Percentiles rank a stretch among this genome's conserved stretches.
phyloP scores from a whole-genome alignment of 345 rosid species.

The Laguncularia racemosa region DNA sequence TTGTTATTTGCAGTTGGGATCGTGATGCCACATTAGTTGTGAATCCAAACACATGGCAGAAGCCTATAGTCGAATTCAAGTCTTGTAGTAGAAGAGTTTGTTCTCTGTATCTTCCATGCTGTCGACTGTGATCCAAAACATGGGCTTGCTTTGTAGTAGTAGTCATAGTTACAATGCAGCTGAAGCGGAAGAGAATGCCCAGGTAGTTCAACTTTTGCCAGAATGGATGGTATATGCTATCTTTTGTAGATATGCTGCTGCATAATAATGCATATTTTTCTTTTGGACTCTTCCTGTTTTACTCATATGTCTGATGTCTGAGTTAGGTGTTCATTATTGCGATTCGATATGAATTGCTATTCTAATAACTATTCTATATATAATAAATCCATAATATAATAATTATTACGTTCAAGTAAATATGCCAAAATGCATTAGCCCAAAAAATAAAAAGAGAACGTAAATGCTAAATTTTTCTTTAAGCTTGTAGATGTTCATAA shows the following conservation, averaged over 20 bases:
- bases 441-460: no score
- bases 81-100: conserved; percentile 16
- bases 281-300: neutral
- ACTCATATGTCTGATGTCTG: neutral
- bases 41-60: neutral
- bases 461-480: no score
- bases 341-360: no score
- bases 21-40: no score
- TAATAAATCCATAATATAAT: no score
- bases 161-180: conserved; percentile 47
- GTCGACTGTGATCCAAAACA: conserved; percentile 33
- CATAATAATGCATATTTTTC: neutral
- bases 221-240: neutral
- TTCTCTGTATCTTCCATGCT: conserved; percentile 37
- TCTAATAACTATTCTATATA: no score
- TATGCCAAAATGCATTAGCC: no score
- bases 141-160: conserved; percentile 93
- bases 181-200: conserved; percentile 74
- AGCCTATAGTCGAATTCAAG: conserved; percentile 6
- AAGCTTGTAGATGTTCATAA: no score
- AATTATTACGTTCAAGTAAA: no score
- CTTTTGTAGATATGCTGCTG: neutral
- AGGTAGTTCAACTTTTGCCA: conserved; percentile 28
- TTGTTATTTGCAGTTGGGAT: no score
- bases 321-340: conserved; percentile 1